Base-by-base conservation (phyloP, 495 filamentous ascomycete species). In the Aspergillus haitiensis region DNA sequence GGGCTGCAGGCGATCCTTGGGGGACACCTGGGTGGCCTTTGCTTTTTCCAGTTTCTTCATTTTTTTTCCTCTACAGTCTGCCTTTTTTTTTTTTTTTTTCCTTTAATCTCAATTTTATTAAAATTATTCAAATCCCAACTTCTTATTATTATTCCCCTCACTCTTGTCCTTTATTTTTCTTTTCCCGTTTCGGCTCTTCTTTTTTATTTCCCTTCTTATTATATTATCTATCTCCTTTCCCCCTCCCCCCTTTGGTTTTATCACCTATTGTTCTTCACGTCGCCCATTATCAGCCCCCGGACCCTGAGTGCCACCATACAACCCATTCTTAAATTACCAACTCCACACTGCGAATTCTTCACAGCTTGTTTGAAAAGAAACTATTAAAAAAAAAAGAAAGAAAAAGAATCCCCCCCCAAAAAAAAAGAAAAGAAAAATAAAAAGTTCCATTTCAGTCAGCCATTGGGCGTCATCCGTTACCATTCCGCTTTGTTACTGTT, bases 1-100 rank as follows among this genome's bases (percentile, higher is more conserved):
- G 67, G 66, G 66, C 71, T 73, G 74, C 74, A 76, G 74, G 72
- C 70, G 67, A 72, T 70, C 71, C 68, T 69, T 51, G 35, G 64
- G 65, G 64, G 50, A 60, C 67, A 65, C 63, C 62, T 63, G 51
- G 62, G 63, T 62, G 40, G 55, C 61, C 50, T 37, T 64, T 64
- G 60, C 58, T 65, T 60, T 60, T 13, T 21, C 13, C 45, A 49
- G 31, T 36, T 35, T 21, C 40, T 44, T 11, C 52, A 34, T 46
- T 57, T 62, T 67, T 45, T 52, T 56, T 35, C 40, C 56, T 45
- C 21, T 27, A 27, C 21, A 27, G 21, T 64, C 49, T 61, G 34
- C 45, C 62, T 64, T 61, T 60, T 62, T 63, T 64, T 61, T 60
- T 62, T 58, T 52, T 53, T 49, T 57, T 16, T 13, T 35, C 15